Evolutionary conservation across 176 grass and related monocot species (phyloP).

Genomic region (Carex myosuroides): DNA sequence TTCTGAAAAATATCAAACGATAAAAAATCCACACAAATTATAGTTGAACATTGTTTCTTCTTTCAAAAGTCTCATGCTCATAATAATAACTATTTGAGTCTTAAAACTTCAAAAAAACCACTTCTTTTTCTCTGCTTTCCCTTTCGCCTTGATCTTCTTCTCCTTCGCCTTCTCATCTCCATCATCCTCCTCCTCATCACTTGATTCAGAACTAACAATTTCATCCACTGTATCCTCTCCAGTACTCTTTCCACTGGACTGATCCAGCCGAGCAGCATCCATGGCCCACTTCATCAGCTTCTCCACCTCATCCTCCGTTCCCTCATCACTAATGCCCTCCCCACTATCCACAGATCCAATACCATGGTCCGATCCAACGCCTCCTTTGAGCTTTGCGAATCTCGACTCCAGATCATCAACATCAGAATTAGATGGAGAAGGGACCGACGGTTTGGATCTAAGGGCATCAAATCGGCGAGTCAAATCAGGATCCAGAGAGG

Average conservation of each 20-base stretch:
- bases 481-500: conserved; percentile 40
- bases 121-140: conserved; percentile 36
- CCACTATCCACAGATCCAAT: conserved; percentile 18
- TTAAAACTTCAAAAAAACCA: conserved; percentile 44
- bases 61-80: not conserved
- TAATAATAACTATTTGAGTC: not conserved
- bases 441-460: conserved; percentile 11
- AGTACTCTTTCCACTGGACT: not conserved
- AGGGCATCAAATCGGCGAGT: conserved; percentile 52
- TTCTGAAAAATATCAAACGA: not conserved
- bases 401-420: conserved; percentile 37
- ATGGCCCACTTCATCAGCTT: conserved; percentile 79
- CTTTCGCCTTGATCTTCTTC: conserved; percentile 30
- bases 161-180: conserved; percentile 15
- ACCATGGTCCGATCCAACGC: conserved; percentile 10
- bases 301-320: conserved; percentile 48
- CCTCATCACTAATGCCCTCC: not conserved
- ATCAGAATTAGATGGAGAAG: not conserved
- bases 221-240: conserved; percentile 14
- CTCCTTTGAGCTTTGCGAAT: conserved; percentile 49
- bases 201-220: conserved; percentile 4
- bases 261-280: conserved; percentile 53
- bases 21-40: not conserved
- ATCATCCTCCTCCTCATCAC: conserved; percentile 25
- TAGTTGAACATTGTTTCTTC: not conserved